Base-by-base conservation (phyloP, 345 rosid species). In the Corchorus capsularis region DNA sequence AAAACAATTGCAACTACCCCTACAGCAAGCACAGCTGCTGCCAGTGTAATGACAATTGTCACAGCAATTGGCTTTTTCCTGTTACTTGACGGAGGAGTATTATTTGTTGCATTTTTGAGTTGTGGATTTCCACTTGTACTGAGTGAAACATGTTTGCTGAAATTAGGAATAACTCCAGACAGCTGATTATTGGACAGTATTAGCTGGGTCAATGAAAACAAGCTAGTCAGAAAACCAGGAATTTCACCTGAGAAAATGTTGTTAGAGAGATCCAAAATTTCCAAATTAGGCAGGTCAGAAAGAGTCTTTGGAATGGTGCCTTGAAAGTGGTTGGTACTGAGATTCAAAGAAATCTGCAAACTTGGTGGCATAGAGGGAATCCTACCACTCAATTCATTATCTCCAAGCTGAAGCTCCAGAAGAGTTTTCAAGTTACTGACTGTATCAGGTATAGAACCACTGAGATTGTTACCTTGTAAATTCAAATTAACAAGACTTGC, bases 231-330 rank as follows among this genome's bases (percentile, higher is more conserved):
- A 50, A 0, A 54, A 12, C 3, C 12, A 0, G 98, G 97, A 77
- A 93, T 80, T 5, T 62, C 65, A 35, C 94, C 94, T 0, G 88
- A 83, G 63, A 95, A 80, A 0, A 19, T 74, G 79, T 95, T 86
- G 79, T 88, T 80, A 5, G 98, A 93, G 60, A 93, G 93, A 77
- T 95, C 95, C 86, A 93, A 82, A 78, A 91, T 75, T 84, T 94
- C 97, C 75, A 94, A 79, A 13, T n/a, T 74, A 0, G 0, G 34
- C 55, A 93, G 86, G 10, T 2, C 43, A 53, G 81, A 63, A 46
- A 95, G 70, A 16, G 82, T 32, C 14, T 0, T 0, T 0, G 98
- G 98, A 75, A 95, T 88, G 3, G 8, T 0, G 43, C 97, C 98
- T 63, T 75, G 39, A 60, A 91, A 87, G 75, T 54, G 66, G 79